Percentiles rank a stretch among this genome's conserved stretches.
Evolutionary conservation across 2,329 filamentous ascomycete species (phyloP).

Genomic region (Fusarium sp.): DNA sequence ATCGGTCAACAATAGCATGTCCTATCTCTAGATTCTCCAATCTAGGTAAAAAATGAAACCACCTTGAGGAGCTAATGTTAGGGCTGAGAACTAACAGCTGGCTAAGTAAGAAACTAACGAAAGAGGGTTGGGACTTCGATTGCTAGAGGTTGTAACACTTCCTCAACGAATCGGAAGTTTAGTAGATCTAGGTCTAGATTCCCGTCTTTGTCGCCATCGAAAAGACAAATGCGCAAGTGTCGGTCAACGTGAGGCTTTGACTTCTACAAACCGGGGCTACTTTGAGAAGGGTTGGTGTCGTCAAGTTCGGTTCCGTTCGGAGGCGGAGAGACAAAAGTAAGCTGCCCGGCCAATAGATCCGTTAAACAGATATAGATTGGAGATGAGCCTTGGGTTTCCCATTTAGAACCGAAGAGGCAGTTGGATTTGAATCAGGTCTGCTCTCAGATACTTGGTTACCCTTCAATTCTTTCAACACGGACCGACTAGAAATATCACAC

Average conservation of each 20-base stretch:
- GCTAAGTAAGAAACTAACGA: not conserved
- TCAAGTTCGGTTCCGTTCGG: not conserved
- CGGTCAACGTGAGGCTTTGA: not conserved
- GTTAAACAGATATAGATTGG: not conserved
- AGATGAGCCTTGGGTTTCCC: not conserved
- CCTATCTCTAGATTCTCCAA: not conserved
- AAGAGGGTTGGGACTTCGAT: not conserved
- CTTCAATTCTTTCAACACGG: too few relatives aligned
- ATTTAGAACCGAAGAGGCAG: not conserved
- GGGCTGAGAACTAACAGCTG: not conserved
- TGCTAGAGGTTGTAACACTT: not conserved
- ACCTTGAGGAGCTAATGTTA: not conserved
- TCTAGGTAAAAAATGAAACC: not conserved
- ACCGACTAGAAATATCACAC: too few relatives aligned
- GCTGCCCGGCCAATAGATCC: not conserved
- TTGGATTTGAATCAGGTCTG: rapidly evolving
- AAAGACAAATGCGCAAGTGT: not conserved
- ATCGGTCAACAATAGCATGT: not conserved
- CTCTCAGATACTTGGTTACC: too few relatives aligned
- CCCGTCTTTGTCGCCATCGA: not conserved
- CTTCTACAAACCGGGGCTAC: too few relatives aligned
- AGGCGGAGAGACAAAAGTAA: not conserved
- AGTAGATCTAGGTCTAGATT: not conserved
- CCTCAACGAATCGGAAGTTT: not conserved
- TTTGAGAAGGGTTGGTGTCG: too few relatives aligned